phyloP scores from a whole-genome alignment of 202 grass and related monocot genomes.

The Panicum virgatum region DNA sequence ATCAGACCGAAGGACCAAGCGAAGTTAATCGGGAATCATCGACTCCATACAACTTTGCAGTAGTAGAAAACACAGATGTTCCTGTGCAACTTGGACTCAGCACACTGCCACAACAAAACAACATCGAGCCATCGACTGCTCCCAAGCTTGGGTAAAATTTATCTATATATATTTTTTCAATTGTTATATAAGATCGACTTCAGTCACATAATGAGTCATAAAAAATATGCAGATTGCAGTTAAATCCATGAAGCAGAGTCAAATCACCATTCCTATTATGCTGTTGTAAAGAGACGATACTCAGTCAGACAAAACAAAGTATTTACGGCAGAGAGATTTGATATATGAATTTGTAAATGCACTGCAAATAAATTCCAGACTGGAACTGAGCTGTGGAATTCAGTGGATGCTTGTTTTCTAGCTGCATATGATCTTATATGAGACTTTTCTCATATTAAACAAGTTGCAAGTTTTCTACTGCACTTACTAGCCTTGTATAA shows the following conservation, averaged over 20 bases:
- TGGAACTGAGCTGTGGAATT: slow-evolving; percentile 16
- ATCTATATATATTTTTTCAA: neutral
- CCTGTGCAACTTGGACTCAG: slow-evolving; percentile 53
- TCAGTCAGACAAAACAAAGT: slow-evolving; percentile 7
- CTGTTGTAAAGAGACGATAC: slow-evolving; percentile 33
- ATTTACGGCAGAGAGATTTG: slow-evolving; percentile 19
- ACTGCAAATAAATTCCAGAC: slow-evolving; percentile 28
- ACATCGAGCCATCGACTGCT: slow-evolving; percentile 24
- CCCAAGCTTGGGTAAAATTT: slow-evolving; percentile 54
- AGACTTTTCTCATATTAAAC: slow-evolving; percentile 15
- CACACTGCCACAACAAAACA: slow-evolving; percentile 34
- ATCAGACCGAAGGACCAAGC: slow-evolving; percentile 40
- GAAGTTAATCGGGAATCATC: slow-evolving; percentile 35
- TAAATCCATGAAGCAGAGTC: slow-evolving; percentile 48
- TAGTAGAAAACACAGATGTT: slow-evolving; percentile 45
- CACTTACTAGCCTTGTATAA: neutral
- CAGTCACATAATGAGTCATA: slow-evolving; percentile 12
- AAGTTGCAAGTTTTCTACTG: neutral
- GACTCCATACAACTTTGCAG: slow-evolving; percentile 49
- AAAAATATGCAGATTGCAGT: slow-evolving; percentile 53
- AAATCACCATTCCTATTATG: neutral
- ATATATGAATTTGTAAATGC: slow-evolving; percentile 42
- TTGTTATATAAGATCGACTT: slow-evolving; percentile 22
- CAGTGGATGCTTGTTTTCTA: slow-evolving; percentile 21
- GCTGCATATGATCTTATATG: neutral